phyloP scores from a whole-genome alignment of 768 basidiomycete species.

The Mycena leptocephala region DNA sequence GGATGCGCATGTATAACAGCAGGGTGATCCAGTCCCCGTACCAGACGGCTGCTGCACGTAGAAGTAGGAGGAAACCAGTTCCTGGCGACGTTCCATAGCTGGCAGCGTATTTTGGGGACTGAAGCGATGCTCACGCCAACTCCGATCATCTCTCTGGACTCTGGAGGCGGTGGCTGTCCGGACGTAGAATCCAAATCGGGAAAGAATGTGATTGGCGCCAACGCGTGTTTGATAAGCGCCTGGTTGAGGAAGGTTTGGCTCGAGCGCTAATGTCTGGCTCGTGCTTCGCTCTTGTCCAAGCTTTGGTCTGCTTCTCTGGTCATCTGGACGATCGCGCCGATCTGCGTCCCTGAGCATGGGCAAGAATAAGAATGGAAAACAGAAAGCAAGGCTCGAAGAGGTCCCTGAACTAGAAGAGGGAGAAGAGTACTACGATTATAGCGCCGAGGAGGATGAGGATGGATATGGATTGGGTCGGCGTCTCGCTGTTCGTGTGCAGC shows the following conservation, averaged over 20 bases:
- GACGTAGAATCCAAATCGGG: background rate
- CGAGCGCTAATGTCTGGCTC: conserved; percentile 20
- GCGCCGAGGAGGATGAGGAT: conserved; percentile 27
- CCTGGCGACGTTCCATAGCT: too few species aligned
- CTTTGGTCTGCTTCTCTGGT: conserved; percentile 1
- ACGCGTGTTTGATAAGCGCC: conserved; percentile 3
- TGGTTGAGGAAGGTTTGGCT: background rate
- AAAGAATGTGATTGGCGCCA: background rate
- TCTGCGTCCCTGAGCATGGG: conserved; percentile 20
- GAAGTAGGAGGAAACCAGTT: conserved; percentile 13
- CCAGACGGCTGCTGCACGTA: conserved; percentile 11
- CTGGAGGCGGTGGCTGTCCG: too few species aligned
- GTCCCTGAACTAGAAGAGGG: conserved; percentile 32
- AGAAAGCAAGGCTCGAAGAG: conserved; percentile 33
- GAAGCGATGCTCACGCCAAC: too few species aligned
- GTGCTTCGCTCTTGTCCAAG: background rate
- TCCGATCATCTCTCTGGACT: too few species aligned
- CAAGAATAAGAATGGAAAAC: conserved; percentile 37
- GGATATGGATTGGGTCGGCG: conserved; percentile 24
- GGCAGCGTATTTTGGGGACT: too few species aligned
- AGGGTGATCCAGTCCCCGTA: conserved; percentile 5
- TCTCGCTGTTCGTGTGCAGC: background rate
- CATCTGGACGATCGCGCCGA: conserved; percentile 23
- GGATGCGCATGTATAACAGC: conserved; percentile 1
- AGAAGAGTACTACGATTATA: conserved; percentile 35